Conservation (phyloP, 352 stramenopile species). For the Peronospora destructor region DNA sequence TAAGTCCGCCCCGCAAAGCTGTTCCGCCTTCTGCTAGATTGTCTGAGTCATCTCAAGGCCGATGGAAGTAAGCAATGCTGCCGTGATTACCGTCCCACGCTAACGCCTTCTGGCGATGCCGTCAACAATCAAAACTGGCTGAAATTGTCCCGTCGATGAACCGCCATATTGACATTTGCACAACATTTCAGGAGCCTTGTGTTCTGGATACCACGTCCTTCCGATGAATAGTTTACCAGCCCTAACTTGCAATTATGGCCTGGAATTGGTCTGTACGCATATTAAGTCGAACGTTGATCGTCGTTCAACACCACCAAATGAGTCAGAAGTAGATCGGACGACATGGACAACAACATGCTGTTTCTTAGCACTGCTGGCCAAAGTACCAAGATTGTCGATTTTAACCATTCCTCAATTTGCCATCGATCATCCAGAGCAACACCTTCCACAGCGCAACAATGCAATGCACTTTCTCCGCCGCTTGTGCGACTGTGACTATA, state of each 20-base stretch:
- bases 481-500: background rate
- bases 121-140: too few relatives aligned
- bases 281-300: background rate
- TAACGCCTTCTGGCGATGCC: too few relatives aligned
- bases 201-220: background rate
- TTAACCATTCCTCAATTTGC: constrained; percentile 22
- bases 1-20: background rate
- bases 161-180: too few relatives aligned
- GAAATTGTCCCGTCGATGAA: too few relatives aligned
- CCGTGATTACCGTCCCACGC: too few relatives aligned
- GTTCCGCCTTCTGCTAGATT: background rate
- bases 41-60: background rate
- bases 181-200: background rate
- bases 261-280: too few relatives aligned
- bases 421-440: constrained; percentile 7
- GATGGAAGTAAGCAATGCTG: too few relatives aligned
- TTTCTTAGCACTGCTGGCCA: constrained; percentile 1
- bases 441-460: constrained; percentile 5
- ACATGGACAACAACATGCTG: too few relatives aligned
- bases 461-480: constrained; percentile 9
- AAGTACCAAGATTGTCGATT: constrained; percentile 1
- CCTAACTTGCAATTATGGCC: background rate
- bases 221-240: background rate
- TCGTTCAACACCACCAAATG: constrained; percentile 7
- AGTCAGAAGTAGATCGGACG: too few relatives aligned